A percentile compares a stretch with the other conserved stretches of the same genome.
These are phyloP conservation scores for Leccinum rimulosum DNA, from an alignment of 768 basidiomycete genomes.

Conservation along the genomic window DNA sequence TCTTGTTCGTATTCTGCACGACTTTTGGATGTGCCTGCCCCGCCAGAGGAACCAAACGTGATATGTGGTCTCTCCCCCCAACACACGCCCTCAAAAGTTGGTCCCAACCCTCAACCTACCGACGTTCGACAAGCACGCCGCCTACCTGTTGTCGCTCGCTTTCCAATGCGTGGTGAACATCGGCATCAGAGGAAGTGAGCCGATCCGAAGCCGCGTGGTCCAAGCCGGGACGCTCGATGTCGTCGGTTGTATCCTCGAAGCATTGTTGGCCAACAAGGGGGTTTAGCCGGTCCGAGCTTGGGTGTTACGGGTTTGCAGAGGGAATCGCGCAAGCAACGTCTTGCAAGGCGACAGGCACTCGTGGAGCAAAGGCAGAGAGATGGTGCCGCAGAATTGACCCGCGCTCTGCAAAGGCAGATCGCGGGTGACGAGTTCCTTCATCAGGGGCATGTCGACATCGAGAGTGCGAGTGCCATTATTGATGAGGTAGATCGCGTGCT, in stretches of 20 bases:
- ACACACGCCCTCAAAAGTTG: constrained; percentile 51
- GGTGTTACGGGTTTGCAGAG: constrained; percentile 72
- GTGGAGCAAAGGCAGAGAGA: constrained; percentile 58
- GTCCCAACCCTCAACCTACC: constrained; percentile 64
- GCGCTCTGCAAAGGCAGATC: constrained; percentile 55
- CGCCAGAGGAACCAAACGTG: constrained; percentile 71
- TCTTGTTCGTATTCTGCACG: constrained; percentile 86
- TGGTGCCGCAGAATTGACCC: constrained; percentile 49
- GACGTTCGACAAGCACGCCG: constrained; percentile 77
- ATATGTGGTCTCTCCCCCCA: constrained; percentile 78
- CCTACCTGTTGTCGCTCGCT: constrained; percentile 86
- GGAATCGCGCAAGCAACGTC: constrained; percentile 72
- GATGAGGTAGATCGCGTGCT: constrained; percentile 28
- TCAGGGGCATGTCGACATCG: constrained; percentile 7
- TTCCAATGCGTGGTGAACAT: constrained; percentile 98
- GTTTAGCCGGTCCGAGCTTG: constrained; percentile 75
- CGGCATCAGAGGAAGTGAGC: constrained; percentile 92
- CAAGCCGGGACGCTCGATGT: constrained; percentile 93
- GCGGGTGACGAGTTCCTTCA: constrained; percentile 32
- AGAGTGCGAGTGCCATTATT: constrained; percentile 3
- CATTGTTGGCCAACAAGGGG: constrained; percentile 86
- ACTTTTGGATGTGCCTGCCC: constrained; percentile 81
- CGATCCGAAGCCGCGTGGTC: constrained; percentile 89
- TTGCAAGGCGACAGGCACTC: constrained; percentile 56
- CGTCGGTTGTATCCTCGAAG: constrained; percentile 90